phyloP scores from a whole-genome alignment of 2,329 filamentous ascomycete species.

The Penicillium occitanis region DNA sequence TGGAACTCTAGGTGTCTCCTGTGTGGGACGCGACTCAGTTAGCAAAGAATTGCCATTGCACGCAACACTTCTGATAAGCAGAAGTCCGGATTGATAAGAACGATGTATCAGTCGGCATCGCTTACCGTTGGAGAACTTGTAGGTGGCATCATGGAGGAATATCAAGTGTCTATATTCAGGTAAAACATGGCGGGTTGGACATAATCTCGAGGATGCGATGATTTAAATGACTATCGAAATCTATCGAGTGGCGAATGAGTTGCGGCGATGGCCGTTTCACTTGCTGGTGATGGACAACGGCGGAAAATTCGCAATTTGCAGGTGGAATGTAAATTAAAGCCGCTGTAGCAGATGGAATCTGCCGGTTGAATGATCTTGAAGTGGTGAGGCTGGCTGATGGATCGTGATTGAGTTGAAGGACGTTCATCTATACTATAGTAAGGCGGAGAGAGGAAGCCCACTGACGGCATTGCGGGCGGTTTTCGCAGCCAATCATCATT shows the following conservation, averaged over 20 bases:
- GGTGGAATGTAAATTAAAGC: neutral
- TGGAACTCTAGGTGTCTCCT: slow-evolving; percentile 30
- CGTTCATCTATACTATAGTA: neutral
- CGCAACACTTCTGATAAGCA: slow-evolving; percentile 2
- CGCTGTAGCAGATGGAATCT: neutral
- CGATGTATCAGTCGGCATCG: slow-evolving; percentile 3
- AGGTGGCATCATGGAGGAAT: slow-evolving; percentile 40
- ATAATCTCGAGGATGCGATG: neutral
- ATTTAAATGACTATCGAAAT: neutral
- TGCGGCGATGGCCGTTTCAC: neutral
- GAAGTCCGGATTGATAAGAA: neutral
- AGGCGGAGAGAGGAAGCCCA: neutral
- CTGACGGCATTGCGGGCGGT: slow-evolving; percentile 16
- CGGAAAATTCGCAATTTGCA: neutral
- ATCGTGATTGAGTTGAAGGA: neutral
- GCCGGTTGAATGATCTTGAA: neutral
- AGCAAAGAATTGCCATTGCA: slow-evolving; percentile 15
- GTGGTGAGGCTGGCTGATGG: neutral
- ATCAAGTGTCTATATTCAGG: slow-evolving; percentile 19
- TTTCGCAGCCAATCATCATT: slow-evolving; percentile 15
- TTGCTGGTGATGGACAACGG: neutral
- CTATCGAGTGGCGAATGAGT: slow-evolving; percentile 11
- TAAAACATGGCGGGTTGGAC: slow-evolving; percentile 12
- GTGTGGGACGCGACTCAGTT: slow-evolving; percentile 23
- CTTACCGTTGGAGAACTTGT: slow-evolving; percentile 47